Evolutionary conservation across 2,329 filamentous ascomycete species (phyloP).

Genomic region (Aphanoascus verrucosus): DNA sequence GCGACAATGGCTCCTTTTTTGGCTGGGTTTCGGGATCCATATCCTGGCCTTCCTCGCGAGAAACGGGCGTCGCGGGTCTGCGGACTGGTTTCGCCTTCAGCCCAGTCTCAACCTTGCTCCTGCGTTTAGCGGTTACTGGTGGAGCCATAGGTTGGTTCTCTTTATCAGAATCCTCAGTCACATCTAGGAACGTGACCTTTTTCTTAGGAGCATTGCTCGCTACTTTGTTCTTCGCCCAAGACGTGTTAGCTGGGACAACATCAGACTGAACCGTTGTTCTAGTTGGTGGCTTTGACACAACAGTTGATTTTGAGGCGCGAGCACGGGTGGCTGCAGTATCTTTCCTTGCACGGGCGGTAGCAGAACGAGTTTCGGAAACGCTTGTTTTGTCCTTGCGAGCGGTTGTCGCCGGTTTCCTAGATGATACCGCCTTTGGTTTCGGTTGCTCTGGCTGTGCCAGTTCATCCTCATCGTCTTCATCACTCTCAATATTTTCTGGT

Average conservation of each 20-base stretch:
- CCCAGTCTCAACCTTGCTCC: slow-evolving; percentile 26
- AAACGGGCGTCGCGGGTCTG: slow-evolving; percentile 25
- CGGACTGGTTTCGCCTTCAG: slow-evolving; percentile 38
- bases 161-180: slow-evolving; percentile 32
- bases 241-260: not conserved
- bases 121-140: slow-evolving; percentile 12
- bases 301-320: not conserved
- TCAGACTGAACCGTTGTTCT: not conserved
- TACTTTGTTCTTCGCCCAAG: slow-evolving; percentile 16
- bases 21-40: slow-evolving; percentile 24
- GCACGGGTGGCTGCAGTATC: slow-evolving; percentile 21
- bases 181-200: slow-evolving; percentile 40
- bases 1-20: slow-evolving; percentile 34
- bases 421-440: slow-evolving; percentile 15
- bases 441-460: slow-evolving; percentile 17
- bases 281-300: not conserved
- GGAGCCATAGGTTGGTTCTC: slow-evolving; percentile 15
- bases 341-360: slow-evolving; percentile 15
- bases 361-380: not conserved
- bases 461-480: slow-evolving; percentile 21
- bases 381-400: slow-evolving; percentile 15
- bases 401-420: slow-evolving; percentile 8
- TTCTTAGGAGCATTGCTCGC: slow-evolving; percentile 29
- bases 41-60: slow-evolving; percentile 19
- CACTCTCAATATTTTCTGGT: not conserved